These are phyloP conservation scores for Globisporangium yorkense DNA, from an alignment of 352 stramenopile species.

Conservation along the genomic window DNA sequence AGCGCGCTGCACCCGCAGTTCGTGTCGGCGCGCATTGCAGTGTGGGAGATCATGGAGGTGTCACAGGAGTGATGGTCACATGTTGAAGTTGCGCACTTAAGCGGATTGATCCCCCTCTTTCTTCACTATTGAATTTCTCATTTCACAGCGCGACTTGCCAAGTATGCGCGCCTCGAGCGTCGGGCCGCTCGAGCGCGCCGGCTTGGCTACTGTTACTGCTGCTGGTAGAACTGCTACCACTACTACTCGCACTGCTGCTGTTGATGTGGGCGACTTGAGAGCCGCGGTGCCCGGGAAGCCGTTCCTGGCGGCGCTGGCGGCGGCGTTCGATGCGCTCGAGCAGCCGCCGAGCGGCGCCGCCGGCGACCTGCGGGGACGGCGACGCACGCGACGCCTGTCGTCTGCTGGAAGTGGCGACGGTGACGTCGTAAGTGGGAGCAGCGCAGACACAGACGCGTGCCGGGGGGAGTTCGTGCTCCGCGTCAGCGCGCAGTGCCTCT, in stretches of 20 bases:
- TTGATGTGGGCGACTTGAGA: not conserved
- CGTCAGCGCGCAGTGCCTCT: slow-evolving; percentile 15
- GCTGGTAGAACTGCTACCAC: not conserved
- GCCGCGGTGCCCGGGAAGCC: slow-evolving; percentile 11
- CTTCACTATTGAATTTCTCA: not conserved
- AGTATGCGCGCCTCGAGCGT: not conserved
- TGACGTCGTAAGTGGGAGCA: not conserved
- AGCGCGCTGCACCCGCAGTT: slow-evolving; percentile 17
- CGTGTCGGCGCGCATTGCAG: slow-evolving; percentile 7
- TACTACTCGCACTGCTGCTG: not conserved
- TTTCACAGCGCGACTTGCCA: too few species aligned
- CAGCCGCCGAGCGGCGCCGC: not conserved
- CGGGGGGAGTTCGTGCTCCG: slow-evolving; percentile 8
- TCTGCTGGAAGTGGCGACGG: not conserved
- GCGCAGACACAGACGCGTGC: not conserved
- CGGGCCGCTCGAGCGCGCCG: not conserved
- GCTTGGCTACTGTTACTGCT: not conserved
- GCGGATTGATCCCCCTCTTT: not conserved
- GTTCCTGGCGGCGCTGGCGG: slow-evolving; percentile 11
- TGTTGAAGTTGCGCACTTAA: not conserved
- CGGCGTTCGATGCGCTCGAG: slow-evolving; percentile 6
- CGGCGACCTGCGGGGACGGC: not conserved
- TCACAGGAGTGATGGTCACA: not conserved
- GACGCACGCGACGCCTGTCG: not conserved
- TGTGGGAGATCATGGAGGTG: slow-evolving; percentile 13